Evolutionary conservation across 331 rosid genomes (phyloP), one percentile per base, ranked within the genome.

Genomic region (Arachis monticola): DNA sequence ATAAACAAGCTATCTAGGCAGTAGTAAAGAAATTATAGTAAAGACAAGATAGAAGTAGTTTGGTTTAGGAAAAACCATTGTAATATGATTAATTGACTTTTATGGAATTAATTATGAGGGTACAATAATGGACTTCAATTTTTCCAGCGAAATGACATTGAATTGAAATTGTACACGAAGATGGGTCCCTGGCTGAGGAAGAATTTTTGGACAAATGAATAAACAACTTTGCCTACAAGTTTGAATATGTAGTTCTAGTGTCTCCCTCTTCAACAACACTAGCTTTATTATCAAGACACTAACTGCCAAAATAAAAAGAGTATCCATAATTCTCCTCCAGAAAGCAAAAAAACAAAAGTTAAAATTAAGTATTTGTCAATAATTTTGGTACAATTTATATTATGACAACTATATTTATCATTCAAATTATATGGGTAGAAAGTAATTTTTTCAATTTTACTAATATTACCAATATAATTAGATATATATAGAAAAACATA

Each of bases 241-340:
- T 77, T 74, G 85, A 78, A 80, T 78, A 65, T 81, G 85, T 70
- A 75, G 71, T 82, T 79, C 81, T 40, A 45, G 38, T 91, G 92
- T 87, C 87, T 67, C 94, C 92, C 75, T 79, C 88, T 82, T 74
- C 77, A 76, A 82, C 86, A 82, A 88, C 92, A 91, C 71, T 68
- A 76, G 67, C 80, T 82, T 79, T 82, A 32, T 31, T 76, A 83
- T 83, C 75, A 83, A 76, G 84, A 80, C 84, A 72, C 63, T 61
- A 85, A 72, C 67, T 73, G 82, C 83, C 80, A 82, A 85, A 84
- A 75, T 22, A 69, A 77, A 81, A 76, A 60, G 4, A 53, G 64
- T 67, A 41, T n/a, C 47, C 35, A 55, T 46, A 48, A 76, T 61
- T 78, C 69, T 71, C 55, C 48, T 0, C 0, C 40, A 35, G 4